These are phyloP conservation scores for Hypoxylon sp. DNA, from an alignment of 2,329 filamentous ascomycete species.

Conservation along the genomic window DNA sequence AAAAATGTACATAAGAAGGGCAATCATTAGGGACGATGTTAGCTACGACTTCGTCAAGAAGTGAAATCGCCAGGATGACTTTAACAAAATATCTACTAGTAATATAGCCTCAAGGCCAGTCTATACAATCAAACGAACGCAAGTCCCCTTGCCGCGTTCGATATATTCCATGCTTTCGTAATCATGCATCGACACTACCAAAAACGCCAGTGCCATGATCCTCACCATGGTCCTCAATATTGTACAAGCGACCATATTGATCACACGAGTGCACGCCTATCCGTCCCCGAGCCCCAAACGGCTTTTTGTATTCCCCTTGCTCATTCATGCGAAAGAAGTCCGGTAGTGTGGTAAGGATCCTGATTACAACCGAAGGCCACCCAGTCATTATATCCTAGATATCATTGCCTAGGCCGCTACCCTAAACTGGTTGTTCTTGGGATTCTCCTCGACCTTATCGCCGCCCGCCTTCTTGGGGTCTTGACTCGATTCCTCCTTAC, in stretches of 20 bases:
- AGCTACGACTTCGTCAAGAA: conserved; percentile 5
- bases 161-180: conserved; percentile 48
- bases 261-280: conserved; percentile 29
- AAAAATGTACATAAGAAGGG: neutral
- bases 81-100: conserved; percentile 28
- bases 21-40: neutral
- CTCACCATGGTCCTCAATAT: conserved; percentile 47
- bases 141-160: conserved; percentile 42
- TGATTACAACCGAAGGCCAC: conserved; percentile 17
- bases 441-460: conserved; percentile 44
- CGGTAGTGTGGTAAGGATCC: conserved; percentile 8
- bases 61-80: conserved; percentile 12
- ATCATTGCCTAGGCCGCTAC: conserved; percentile 42
- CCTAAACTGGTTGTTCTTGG: conserved; percentile 46
- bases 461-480: conserved; percentile 35
- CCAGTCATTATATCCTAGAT: conserved; percentile 32
- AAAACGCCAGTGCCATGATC: conserved; percentile 51
- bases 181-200: conserved; percentile 47
- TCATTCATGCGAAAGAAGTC: conserved; percentile 28
- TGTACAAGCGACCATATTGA: conserved; percentile 48
- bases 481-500: conserved; percentile 36
- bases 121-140: conserved; percentile 48
- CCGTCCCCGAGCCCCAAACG: conserved; percentile 24
- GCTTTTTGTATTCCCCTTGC: conserved; percentile 30
- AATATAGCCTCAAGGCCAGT: conserved; percentile 37